Conservation (phyloP, 768 basidiomycete genomes). For the Phanerochaete carnosa region DNA sequence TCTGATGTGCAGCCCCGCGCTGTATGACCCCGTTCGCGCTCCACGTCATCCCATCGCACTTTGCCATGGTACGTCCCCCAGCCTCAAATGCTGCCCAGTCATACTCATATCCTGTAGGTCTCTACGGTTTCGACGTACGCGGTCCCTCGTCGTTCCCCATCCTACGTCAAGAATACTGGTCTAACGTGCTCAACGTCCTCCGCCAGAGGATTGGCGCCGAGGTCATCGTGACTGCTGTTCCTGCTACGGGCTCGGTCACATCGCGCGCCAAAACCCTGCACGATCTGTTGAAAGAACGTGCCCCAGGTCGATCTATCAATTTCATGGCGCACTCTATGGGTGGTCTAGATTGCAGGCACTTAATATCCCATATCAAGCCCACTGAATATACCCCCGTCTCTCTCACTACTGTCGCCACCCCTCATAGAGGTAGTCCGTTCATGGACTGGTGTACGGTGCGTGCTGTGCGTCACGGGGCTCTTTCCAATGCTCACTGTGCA, state of each 20-base stretch:
- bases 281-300: constrained; percentile 59
- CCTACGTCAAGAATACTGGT: constrained; percentile 92
- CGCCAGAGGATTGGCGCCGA: constrained; percentile 83
- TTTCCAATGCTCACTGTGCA: not conserved
- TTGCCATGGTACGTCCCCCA: constrained; percentile 75
- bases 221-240: constrained; percentile 94
- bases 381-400: constrained; percentile 82
- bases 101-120: constrained; percentile 43
- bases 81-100: not conserved
- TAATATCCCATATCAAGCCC: constrained; percentile 85
- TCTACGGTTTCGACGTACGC: constrained; percentile 93
- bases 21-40: constrained; percentile 73
- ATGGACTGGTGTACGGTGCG: constrained; percentile 98
- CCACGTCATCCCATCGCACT: constrained; percentile 91
- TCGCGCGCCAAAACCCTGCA: constrained; percentile 79
- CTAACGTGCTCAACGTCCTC: constrained; percentile 77
- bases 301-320: constrained; percentile 80
- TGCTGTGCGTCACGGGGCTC: not conserved
- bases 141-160: constrained; percentile 81
- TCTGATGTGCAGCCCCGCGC: constrained; percentile 70
- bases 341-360: constrained; percentile 89
- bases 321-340: constrained; percentile 98
- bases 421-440: constrained; percentile 94
- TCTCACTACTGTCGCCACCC: constrained; percentile 86
- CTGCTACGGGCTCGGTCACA: constrained; percentile 85